These are phyloP conservation scores for Cochlearia excelsa DNA, from an alignment of 345 rosid species.

Conservation along the genomic window DNA sequence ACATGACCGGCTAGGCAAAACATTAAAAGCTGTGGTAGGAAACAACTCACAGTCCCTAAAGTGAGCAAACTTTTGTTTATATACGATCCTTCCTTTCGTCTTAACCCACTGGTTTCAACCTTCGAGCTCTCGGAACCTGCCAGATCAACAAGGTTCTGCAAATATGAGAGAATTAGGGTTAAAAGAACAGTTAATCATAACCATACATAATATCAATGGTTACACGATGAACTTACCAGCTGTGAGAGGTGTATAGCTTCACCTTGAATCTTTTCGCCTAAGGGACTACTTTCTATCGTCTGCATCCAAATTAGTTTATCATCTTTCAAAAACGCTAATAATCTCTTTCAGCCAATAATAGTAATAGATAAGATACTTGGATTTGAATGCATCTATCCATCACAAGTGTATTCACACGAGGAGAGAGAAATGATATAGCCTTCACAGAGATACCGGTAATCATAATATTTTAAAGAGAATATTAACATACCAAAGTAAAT, in stretches of 20 bases:
- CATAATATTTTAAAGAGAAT: slow-evolving; percentile 17
- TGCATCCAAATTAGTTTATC: slow-evolving; percentile 37
- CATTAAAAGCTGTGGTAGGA: slow-evolving; percentile 23
- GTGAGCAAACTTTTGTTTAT: slow-evolving; percentile 97
- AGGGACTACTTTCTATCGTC: slow-evolving; percentile 93
- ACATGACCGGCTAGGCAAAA: slow-evolving; percentile 1
- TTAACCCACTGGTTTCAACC: slow-evolving; percentile 90
- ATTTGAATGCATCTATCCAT: slow-evolving; percentile 2
- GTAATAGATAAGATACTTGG: slow-evolving; percentile 9
- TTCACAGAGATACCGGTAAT: slow-evolving; percentile 27
- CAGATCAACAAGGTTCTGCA: slow-evolving; percentile 99
- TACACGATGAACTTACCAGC: slow-evolving; percentile 63
- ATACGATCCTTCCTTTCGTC: slow-evolving; percentile 97
- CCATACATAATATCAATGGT: slow-evolving; percentile 24
- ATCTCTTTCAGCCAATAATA: background rate
- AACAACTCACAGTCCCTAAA: slow-evolving; percentile 87
- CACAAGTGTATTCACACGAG: slow-evolving; percentile 8
- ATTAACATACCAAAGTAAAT: slow-evolving; percentile 81
- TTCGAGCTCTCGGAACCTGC: slow-evolving; percentile 99
- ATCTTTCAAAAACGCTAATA: slow-evolving; percentile 19
- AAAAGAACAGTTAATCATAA: slow-evolving; percentile 20
- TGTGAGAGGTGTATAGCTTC: slow-evolving; percentile 94
- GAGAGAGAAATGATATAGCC: slow-evolving; percentile 14
- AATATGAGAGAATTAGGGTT: slow-evolving; percentile 22
- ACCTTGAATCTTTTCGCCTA: slow-evolving; percentile 67